Base-by-base conservation (phyloP, 495 filamentous ascomycete species). In the Hyphodiscus hymeniophilus region DNA sequence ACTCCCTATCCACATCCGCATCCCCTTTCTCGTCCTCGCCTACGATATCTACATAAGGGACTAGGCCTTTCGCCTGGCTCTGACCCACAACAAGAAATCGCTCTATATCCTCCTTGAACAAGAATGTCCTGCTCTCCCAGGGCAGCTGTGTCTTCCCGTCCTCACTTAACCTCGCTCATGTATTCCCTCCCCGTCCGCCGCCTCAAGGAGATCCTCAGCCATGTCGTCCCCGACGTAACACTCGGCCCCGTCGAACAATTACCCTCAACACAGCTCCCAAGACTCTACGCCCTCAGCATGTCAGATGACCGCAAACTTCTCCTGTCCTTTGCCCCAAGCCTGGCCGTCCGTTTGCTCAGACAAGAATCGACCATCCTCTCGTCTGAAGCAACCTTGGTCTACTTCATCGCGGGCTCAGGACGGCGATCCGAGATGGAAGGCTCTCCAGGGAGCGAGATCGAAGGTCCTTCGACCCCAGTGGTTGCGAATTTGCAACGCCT, bases 281-380 rank as follows among this genome's bases (percentile, higher is more conserved):
- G 70, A 4, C 63, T 81, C 16, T 76, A 72, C 40, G 58, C 69
- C 1, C 55, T 83, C 7, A 66, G 57, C 31, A 71, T 82, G 24
- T 73, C 76, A 0, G 78, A 81, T 46, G 73, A 72, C 16, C 62
- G 61, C 24, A 63, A 65, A 30, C 54, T 82, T 21, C 54, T 82
- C 2, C 57, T 84, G 7, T 77, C 79, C 55, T 63, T 69, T 48
- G 66, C 69, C 16, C 79, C 80, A n/a, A 63, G 60, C 16, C 60
- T 66, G 30, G 67, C 65, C 18, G 72, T 71, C 2, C 67, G 71
- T 7, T 63, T 82, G 3, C 65, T 84, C 2, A 73, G 80, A 16
- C 73, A 79, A 42, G 81, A 84, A 57, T 65, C 72, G 21, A 61
- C 63, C 10, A 57, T 69, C 31, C 67, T 84, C 7, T 73, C 75